Percentiles rank a stretch among this genome's conserved stretches.
Conservation (phyloP, 1,284 basidiomycete genomes). For the Vanrija humicola region DNA sequence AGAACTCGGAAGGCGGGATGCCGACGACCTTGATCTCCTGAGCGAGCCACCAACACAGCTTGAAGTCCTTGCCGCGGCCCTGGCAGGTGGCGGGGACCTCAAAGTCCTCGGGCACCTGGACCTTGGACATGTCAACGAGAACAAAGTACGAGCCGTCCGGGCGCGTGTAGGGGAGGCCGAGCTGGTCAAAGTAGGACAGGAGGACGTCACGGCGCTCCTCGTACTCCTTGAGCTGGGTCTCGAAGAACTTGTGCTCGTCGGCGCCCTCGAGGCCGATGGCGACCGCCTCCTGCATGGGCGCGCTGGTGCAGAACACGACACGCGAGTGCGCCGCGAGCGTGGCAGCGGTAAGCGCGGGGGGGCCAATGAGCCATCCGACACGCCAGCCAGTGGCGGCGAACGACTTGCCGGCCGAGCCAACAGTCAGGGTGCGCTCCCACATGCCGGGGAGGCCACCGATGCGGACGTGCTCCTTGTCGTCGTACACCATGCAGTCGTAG, state of each 20-base stretch:
- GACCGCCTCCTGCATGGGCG: conserved; percentile 84
- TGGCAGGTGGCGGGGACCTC: conserved; percentile 70
- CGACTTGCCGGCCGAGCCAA: conserved; percentile 79
- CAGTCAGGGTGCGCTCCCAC: conserved; percentile 90
- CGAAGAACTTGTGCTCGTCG: conserved; percentile 69
- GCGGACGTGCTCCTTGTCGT: conserved; percentile 80
- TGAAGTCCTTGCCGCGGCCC: conserved; percentile 83
- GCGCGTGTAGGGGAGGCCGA: conserved; percentile 80
- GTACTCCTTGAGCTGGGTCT: conserved; percentile 74
- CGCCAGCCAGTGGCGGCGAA: conserved; percentile 99
- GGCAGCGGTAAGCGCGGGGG: conserved; percentile 74
- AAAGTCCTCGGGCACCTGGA: conserved; percentile 80
- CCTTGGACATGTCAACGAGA: conserved; percentile 74
- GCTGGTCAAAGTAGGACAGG: conserved; percentile 69
- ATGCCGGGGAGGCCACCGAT: conserved; percentile 92
- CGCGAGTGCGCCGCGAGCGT: conserved; percentile 86
- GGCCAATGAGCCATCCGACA: conserved; percentile 89
- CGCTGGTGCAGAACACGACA: conserved; percentile 93
- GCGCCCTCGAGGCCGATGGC: conserved; percentile 81
- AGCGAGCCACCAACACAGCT: conserved; percentile 86
- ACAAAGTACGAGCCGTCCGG: conserved; percentile 90
- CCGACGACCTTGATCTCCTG: conserved; percentile 81
- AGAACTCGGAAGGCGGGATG: conserved; percentile 94
- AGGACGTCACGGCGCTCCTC: conserved; percentile 71
- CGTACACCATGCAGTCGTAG: conserved; percentile 93